Evolutionary conservation across 352 stramenopile genomes (phyloP).

Genomic region (Pythium inflatum): DNA sequence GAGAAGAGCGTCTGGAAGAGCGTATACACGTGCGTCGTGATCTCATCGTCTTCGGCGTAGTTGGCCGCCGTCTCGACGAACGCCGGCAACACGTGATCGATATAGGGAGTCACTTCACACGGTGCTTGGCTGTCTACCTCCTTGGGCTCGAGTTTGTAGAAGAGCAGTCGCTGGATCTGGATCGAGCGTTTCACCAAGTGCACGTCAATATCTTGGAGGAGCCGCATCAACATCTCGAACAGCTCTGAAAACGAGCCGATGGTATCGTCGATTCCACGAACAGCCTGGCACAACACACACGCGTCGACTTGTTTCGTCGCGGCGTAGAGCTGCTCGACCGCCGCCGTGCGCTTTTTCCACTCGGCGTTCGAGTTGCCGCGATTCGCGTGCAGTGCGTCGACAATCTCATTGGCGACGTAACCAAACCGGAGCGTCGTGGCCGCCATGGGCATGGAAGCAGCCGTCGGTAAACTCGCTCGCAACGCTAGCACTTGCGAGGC

Average conservation of each 20-base stretch:
- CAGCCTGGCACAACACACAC: background rate
- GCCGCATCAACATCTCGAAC: conserved; percentile 47
- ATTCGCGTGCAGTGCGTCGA: conserved; percentile 39
- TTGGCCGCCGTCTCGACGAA: conserved; percentile 65
- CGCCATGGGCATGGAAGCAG: background rate
- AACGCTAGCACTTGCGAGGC: conserved; percentile 29
- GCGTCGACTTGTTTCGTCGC: conserved; percentile 42
- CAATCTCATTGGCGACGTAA: conserved; percentile 47
- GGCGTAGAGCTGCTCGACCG: conserved; percentile 61
- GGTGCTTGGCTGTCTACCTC: conserved; percentile 15
- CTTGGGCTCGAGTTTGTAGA: conserved; percentile 45
- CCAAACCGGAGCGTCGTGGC: conserved; percentile 41
- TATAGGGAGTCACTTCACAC: conserved; percentile 25
- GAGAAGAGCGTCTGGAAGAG: conserved; percentile 29
- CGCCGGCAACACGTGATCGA: conserved; percentile 49
- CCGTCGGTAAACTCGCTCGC: conserved; percentile 25
- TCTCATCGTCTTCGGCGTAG: conserved; percentile 58
- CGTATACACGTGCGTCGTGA: conserved; percentile 34
- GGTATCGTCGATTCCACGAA: background rate
- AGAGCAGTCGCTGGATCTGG: conserved; percentile 60
- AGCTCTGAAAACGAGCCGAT: conserved; percentile 31
- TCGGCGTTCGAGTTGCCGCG: conserved; percentile 69
- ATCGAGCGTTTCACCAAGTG: conserved; percentile 70
- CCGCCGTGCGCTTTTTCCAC: conserved; percentile 67
- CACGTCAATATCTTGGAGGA: conserved; percentile 70